Conservation (phyloP, 2,329 filamentous ascomycete genomes). For the Hypoxylon sp. region DNA sequence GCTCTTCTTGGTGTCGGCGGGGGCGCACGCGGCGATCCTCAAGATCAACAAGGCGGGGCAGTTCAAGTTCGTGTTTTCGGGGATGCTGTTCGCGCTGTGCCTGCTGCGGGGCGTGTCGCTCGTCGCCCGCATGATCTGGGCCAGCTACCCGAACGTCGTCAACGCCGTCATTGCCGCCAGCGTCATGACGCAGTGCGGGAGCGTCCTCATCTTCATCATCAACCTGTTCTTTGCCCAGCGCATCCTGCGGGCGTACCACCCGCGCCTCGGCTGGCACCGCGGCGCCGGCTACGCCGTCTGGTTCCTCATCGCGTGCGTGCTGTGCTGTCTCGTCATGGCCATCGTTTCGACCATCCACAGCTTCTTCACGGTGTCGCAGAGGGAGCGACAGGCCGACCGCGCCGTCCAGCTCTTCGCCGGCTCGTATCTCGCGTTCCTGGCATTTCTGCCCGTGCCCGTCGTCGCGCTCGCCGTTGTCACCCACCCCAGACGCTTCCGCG, state of each 20-base stretch:
- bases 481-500: constrained; percentile 55
- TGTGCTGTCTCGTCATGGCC: constrained; percentile 71
- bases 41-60: constrained; percentile 62
- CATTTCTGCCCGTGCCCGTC: constrained; percentile 63
- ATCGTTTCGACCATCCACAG: constrained; percentile 73
- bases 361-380: constrained; percentile 72
- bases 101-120: constrained; percentile 66
- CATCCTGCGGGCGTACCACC: constrained; percentile 78
- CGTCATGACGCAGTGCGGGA: constrained; percentile 79
- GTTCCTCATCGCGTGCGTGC: constrained; percentile 68
- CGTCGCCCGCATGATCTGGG: constrained; percentile 65
- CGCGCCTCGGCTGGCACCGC: constrained; percentile 75
- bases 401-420: constrained; percentile 72
- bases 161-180: constrained; percentile 68
- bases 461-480: constrained; percentile 64
- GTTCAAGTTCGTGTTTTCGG: constrained; percentile 71
- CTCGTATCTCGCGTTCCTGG: constrained; percentile 70
- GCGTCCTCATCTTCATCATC: constrained; percentile 79
- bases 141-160: constrained; percentile 55
- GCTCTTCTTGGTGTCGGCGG: constrained; percentile 44
- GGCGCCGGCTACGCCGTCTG: constrained; percentile 65
- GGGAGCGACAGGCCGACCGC: constrained; percentile 64
- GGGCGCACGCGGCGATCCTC: constrained; percentile 44
- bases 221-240: constrained; percentile 84
- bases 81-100: constrained; percentile 68